Base-by-base conservation (phyloP, 495 filamentous ascomycete genomes). In the Neurospora intermedia region DNA sequence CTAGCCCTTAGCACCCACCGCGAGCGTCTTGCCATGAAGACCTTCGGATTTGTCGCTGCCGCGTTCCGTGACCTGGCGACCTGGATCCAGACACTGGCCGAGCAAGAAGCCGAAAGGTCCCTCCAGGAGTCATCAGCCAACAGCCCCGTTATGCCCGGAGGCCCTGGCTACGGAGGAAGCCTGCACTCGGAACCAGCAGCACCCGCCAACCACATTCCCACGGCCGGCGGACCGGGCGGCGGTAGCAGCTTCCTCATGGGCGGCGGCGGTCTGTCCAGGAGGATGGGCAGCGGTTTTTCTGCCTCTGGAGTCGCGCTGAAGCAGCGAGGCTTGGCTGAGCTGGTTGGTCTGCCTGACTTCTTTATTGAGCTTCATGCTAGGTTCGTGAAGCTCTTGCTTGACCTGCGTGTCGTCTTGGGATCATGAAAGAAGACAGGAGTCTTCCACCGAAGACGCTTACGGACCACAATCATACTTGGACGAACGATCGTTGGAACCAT, bases 291-390 rank as follows among this genome's bases (percentile, higher is more conserved):
- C 35, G 78, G 81, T 35, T 82, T 81, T 69, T 77, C 77, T 42
- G 82, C 84, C 72, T 76, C 83, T 69, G 80, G 83, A 35, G 82
- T 84, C 69, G 76, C 84, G 69, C 87, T 92, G 70, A 90, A 90
- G 74, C 89, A 91, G 31, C 88, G 92, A 73, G 93, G 92, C 42
- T 82, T 98, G 69, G 91, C 92, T 1, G 94, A 98, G 81, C 88
- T 98, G 69, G 91, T 94, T 18, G 94, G 94, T 40, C 86, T 92
- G 72, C 92, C 93, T 38, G 90, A 93, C 79, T 91, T 98, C 76
- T 98, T 98, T 79, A 89, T 97, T 41, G 89, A 96, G 81, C 81
- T 97, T 46, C 94, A 98, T 82, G 87, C 88, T 35, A 82, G 88
- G 43, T 97, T 98, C 80, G 91, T 94, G 18, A 86, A 87, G 69